Evolutionary conservation across 768 basidiomycete genomes (phyloP).

Genomic region (Lactarius quietus): DNA sequence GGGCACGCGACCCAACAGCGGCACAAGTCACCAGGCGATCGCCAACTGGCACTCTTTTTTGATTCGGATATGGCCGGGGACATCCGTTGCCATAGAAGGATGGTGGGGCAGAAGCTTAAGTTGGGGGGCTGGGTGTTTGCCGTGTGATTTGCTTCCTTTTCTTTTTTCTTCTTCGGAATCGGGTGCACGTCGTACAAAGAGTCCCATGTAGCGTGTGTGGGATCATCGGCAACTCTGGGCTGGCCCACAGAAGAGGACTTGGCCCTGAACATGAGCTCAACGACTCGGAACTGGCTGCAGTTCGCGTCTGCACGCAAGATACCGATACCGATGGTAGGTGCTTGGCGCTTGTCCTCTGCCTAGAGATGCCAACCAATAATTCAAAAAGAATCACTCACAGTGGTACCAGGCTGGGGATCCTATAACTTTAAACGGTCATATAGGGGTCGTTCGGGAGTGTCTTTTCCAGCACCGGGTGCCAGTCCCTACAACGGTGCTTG

Average conservation of each 20-base stretch:
- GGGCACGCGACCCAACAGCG: not conserved
- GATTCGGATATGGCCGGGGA: too few relatives aligned
- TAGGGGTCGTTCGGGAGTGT: too few relatives aligned
- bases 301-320: not conserved
- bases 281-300: not conserved
- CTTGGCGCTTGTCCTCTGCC: too few relatives aligned
- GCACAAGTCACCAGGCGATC: not conserved
- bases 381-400: not conserved
- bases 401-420: not conserved
- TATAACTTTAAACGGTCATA: not conserved
- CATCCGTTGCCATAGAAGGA: not conserved
- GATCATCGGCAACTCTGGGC: not conserved
- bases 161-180: too few relatives aligned
- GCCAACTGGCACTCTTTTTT: not conserved
- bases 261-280: not conserved
- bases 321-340: too few relatives aligned
- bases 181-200: too few relatives aligned
- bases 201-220: too few relatives aligned
- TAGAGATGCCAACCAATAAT: too few relatives aligned
- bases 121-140: not conserved
- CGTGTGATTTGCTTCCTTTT: not conserved
- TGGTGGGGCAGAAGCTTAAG: not conserved
- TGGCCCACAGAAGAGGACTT: not conserved
- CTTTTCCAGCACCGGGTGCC: not conserved
- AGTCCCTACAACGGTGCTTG: not conserved